Evolutionary conservation across 164 flowering plant genomes (phyloP).

Genomic region (Magnolia sinica): DNA sequence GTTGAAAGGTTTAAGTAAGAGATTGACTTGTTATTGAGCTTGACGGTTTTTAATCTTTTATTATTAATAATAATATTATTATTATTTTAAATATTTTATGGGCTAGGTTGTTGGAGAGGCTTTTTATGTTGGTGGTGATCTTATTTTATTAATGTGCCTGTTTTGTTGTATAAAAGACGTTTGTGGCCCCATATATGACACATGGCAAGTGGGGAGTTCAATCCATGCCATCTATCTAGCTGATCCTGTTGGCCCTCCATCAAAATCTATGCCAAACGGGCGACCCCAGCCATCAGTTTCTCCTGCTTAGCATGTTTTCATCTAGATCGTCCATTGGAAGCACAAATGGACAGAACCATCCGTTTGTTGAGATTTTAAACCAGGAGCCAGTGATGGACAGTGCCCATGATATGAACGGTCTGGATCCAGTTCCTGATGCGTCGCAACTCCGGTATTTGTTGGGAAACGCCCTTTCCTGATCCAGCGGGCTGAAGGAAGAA

Average conservation of each 20-base stretch:
- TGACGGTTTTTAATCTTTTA: background rate
- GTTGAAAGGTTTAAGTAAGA: slow-evolving; percentile 6
- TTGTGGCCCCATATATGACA: too few species aligned
- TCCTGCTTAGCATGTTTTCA: background rate
- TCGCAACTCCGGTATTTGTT: background rate
- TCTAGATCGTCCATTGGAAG: background rate
- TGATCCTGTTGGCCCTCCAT: background rate
- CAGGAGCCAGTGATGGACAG: background rate
- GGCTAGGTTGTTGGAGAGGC: slow-evolving; percentile 4
- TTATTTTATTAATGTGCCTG: background rate
- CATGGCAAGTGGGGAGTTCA: background rate
- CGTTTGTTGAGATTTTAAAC: background rate
- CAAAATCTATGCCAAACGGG: too few species aligned
- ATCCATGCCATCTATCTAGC: background rate
- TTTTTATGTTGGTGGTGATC: slow-evolving; percentile 1
- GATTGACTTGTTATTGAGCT: slow-evolving; percentile 12
- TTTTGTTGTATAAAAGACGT: background rate
- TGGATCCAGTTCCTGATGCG: background rate
- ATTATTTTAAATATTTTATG: too few species aligned
- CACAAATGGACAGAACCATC: too few species aligned
- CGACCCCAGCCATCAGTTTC: too few species aligned
- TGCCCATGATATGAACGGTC: background rate
- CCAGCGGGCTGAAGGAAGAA: background rate
- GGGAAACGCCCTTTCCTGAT: background rate
- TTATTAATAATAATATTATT: background rate